Evolutionary conservation across 495 filamentous ascomycete species (phyloP).

Genomic region (Xylaria palmicola): DNA sequence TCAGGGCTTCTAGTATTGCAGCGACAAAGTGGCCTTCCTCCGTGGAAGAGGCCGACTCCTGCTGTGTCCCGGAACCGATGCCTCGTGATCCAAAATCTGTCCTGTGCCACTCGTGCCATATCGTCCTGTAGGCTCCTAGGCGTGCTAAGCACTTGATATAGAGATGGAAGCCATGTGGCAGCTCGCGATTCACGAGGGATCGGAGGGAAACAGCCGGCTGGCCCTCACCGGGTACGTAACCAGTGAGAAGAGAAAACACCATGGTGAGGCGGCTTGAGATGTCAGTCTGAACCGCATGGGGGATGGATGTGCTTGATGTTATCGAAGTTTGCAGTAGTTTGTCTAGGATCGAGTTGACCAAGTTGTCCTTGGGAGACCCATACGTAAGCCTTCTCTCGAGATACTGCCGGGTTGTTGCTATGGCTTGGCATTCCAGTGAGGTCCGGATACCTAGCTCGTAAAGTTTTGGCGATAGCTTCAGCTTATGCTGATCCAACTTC

Average conservation of each 20-base stretch:
- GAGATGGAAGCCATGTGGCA: neutral
- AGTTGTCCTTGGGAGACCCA: neutral
- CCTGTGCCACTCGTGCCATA: slow-evolving; percentile 27
- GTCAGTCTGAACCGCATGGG: neutral
- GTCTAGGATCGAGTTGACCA: neutral
- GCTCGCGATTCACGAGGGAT: neutral
- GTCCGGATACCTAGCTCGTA: slow-evolving; percentile 1
- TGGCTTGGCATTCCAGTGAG: slow-evolving; percentile 13
- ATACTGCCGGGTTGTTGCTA: slow-evolving; percentile 17
- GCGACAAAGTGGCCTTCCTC: neutral
- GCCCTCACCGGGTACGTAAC: slow-evolving; percentile 5
- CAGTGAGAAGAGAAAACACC: slow-evolving; percentile 9
- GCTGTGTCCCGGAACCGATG: neutral
- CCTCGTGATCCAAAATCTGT: neutral
- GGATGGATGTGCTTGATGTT: neutral
- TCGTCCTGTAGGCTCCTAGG: slow-evolving; percentile 27
- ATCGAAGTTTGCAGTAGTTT: neutral
- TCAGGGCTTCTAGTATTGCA: slow-evolving; percentile 16
- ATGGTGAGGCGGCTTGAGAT: neutral
- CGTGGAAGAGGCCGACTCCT: neutral
- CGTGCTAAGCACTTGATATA: slow-evolving; percentile 25
- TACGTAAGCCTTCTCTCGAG: neutral
- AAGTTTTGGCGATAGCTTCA: slow-evolving; percentile 1
- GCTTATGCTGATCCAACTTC: slow-evolving; percentile 9
- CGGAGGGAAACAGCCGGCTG: slow-evolving; percentile 2